A percentile compares a stretch with the other conserved stretches of the same genome.
These are phyloP conservation scores for Saksenaea oblongispora DNA, from an alignment of 371 early-diverging fungal species.

Conservation along the genomic window DNA sequence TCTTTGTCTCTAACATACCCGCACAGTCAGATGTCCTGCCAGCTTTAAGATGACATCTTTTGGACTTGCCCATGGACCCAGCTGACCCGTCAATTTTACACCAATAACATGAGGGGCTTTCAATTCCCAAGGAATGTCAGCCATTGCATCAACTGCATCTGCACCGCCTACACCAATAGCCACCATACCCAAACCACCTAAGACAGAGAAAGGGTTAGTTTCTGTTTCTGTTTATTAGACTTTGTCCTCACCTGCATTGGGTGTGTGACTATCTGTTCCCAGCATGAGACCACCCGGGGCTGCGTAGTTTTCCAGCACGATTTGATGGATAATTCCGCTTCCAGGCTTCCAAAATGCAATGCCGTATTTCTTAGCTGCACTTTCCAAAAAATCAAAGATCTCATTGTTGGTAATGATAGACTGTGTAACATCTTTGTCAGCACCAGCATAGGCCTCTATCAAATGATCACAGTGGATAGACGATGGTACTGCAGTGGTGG, in stretches of 20 bases:
- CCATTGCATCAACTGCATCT: slow-evolving; percentile 96
- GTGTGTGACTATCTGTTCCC: slow-evolving; percentile 85
- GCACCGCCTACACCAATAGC: slow-evolving; percentile 96
- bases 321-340: slow-evolving; percentile 89
- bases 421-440: slow-evolving; percentile 68
- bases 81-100: slow-evolving; percentile 86
- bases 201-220: slow-evolving; percentile 50
- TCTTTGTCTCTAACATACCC: slow-evolving; percentile 63
- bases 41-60: slow-evolving; percentile 91
- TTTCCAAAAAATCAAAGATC: slow-evolving; percentile 83
- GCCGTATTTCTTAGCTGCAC: slow-evolving; percentile 81
- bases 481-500: slow-evolving; percentile 84
- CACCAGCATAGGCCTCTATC: slow-evolving; percentile 81
- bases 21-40: slow-evolving; percentile 86
- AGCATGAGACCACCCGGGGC: slow-evolving; percentile 90
- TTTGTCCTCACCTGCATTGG: slow-evolving; percentile 58
- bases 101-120: slow-evolving; percentile 94
- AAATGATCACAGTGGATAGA: slow-evolving; percentile 95
- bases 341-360: slow-evolving; percentile 93
- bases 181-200: slow-evolving; percentile 90
- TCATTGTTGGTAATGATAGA: slow-evolving; percentile 78
- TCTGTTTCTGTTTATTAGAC: not conserved
- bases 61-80: slow-evolving; percentile 90
- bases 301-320: slow-evolving; percentile 94
- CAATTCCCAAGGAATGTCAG: slow-evolving; percentile 92